A percentile compares a stretch with the other conserved stretches of the same genome.
phyloP scores from a whole-genome alignment of 2,329 filamentous ascomycete genomes.

The Aspergillus costaricaensis region DNA sequence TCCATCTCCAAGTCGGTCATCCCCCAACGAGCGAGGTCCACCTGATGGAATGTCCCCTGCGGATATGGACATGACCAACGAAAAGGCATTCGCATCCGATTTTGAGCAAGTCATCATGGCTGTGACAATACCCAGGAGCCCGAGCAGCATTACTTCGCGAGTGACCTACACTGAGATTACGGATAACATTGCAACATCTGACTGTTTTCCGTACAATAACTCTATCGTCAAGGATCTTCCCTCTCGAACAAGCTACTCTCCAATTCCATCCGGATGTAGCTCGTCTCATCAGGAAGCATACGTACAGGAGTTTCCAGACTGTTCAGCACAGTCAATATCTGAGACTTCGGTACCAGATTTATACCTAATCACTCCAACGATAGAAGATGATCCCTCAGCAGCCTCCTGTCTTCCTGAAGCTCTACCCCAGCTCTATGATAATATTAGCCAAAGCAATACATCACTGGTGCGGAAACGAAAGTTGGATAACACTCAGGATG shows the following conservation, averaged over 20 bases:
- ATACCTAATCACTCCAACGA: not conserved
- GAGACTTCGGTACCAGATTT: too few species aligned
- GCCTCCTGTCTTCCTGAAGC: too few species aligned
- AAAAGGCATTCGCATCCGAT: not conserved
- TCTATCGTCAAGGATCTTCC: not conserved
- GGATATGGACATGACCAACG: not conserved
- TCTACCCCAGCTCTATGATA: not conserved
- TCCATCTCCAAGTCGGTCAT: not conserved
- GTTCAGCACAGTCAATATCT: too few species aligned
- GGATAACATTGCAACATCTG: conserved; percentile 3
- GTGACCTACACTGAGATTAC: not conserved
- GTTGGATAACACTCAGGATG: not conserved
- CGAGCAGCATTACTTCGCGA: not conserved
- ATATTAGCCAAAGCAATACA: not conserved
- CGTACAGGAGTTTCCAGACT: not conserved
- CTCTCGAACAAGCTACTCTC: not conserved
- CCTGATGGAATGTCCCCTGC: not conserved
- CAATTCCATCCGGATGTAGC: not conserved
- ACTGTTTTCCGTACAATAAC: not conserved
- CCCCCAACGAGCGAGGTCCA: not conserved
- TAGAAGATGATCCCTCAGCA: not conserved
- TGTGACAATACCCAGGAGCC: not conserved
- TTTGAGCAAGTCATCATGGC: not conserved
- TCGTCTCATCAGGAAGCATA: not conserved
- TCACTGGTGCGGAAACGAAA: not conserved